These are phyloP conservation scores for Epichloe hybrida DNA, from an alignment of 2,329 filamentous ascomycete species.

Conservation along the genomic window DNA sequence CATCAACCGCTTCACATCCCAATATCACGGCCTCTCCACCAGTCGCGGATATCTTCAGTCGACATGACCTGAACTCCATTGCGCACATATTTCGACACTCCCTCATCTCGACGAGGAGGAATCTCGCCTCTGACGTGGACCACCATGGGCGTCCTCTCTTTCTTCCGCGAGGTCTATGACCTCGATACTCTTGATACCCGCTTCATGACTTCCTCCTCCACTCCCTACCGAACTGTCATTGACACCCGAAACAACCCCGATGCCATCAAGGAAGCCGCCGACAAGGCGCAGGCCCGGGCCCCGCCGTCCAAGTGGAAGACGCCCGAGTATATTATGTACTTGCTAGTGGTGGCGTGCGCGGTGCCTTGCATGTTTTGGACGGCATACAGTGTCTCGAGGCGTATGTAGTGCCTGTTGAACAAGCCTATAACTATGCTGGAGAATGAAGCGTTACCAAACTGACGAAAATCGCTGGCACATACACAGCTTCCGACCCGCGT, in stretches of 20 bases:
- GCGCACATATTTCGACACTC: not conserved
- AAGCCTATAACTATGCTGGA: too few species aligned
- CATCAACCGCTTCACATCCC: not conserved
- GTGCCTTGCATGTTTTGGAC: constrained; percentile 85
- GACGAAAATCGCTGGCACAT: not conserved
- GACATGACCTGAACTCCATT: not conserved
- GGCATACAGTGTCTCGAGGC: constrained; percentile 72
- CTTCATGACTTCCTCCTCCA: constrained; percentile 56
- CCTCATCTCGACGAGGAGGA: not conserved
- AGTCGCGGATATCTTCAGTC: not conserved
- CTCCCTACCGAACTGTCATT: constrained; percentile 47
- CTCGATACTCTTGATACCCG: constrained; percentile 48
- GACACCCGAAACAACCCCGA: constrained; percentile 34
- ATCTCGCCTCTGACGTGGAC: not conserved
- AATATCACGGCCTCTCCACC: too few species aligned
- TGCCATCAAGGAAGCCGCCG: constrained; percentile 16
- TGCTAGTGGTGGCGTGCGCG: constrained; percentile 47
- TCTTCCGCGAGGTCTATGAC: constrained; percentile 43
- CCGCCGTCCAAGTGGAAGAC: constrained; percentile 71
- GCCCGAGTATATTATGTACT: constrained; percentile 75
- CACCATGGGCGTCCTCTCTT: constrained; percentile 30
- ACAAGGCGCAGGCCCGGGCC: constrained; percentile 28
- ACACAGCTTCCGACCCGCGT: constrained; percentile 67
- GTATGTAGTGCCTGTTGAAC: constrained; percentile 31
- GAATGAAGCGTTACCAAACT: not conserved